phyloP scores from a whole-genome alignment of 2,329 filamentous ascomycete species.

The Drechslera avenae region DNA sequence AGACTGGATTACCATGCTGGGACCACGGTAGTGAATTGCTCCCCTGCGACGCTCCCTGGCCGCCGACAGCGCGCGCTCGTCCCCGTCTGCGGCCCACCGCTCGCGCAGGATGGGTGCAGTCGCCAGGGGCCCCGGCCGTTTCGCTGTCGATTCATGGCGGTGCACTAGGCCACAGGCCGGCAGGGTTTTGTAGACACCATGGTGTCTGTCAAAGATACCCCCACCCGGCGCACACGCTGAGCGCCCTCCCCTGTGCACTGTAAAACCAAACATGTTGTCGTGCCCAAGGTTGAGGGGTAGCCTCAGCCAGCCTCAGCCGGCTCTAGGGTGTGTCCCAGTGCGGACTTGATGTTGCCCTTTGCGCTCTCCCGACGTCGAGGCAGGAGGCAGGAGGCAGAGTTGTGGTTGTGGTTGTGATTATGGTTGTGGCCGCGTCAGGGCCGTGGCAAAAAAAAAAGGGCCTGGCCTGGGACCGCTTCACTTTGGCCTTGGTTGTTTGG shows the following conservation, averaged over 20 bases:
- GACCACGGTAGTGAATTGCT: conserved; percentile 25
- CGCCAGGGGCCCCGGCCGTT: conserved; percentile 37
- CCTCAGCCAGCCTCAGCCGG: conserved; percentile 22
- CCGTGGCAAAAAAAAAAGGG: background rate
- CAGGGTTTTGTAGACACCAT: conserved; percentile 34
- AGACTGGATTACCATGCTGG: conserved; percentile 34
- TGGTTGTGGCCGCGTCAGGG: conserved; percentile 9
- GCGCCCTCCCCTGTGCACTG: conserved; percentile 24
- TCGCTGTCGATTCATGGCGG: conserved; percentile 37
- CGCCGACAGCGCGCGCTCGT: conserved; percentile 19
- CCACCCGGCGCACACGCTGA: conserved; percentile 23
- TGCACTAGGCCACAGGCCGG: conserved; percentile 26
- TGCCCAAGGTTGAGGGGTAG: conserved; percentile 12
- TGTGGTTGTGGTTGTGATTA: background rate
- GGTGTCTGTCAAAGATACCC: conserved; percentile 35
- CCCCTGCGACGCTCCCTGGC: conserved; percentile 26
- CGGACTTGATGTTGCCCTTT: conserved; percentile 3
- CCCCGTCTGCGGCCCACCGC: conserved; percentile 25
- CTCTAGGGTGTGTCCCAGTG: conserved; percentile 9
- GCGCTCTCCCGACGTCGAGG: background rate
- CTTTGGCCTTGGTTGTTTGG: too few relatives aligned
- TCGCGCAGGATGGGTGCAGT: conserved; percentile 26
- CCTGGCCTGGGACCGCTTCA: too few relatives aligned
- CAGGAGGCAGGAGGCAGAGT: background rate
- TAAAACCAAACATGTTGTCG: conserved; percentile 32